These are phyloP conservation scores for Candida frijolesensis DNA, from an alignment of 1,139 yeast species.

Conservation along the genomic window DNA sequence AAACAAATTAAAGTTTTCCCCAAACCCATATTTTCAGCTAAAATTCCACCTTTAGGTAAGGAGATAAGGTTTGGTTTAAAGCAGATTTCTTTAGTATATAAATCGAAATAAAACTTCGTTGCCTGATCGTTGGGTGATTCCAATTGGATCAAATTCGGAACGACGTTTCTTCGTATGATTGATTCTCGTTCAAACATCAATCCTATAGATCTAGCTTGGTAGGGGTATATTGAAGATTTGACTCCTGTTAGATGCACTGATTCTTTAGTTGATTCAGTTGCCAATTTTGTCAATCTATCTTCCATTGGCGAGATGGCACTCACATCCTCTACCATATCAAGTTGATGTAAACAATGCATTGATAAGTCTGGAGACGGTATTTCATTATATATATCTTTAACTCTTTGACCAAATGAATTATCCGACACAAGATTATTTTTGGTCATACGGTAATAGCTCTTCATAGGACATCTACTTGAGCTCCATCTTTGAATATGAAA, in stretches of 20 bases:
- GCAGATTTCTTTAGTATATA: slow-evolving; percentile 27
- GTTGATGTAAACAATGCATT: slow-evolving; percentile 11
- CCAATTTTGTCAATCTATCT: slow-evolving; percentile 20
- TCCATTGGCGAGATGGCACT: slow-evolving; percentile 20
- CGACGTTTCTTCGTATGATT: slow-evolving; percentile 27
- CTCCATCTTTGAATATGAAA: slow-evolving; percentile 27
- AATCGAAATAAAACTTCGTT: slow-evolving; percentile 35
- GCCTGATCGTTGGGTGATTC: slow-evolving; percentile 20
- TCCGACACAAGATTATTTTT: background rate
- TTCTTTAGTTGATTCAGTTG: slow-evolving; percentile 20
- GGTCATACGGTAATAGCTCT: background rate
- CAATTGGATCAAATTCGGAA: slow-evolving; percentile 47
- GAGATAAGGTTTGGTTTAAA: slow-evolving; percentile 40
- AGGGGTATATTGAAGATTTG: slow-evolving; percentile 52
- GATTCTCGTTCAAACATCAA: slow-evolving; percentile 61
- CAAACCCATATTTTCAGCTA: slow-evolving; percentile 78
- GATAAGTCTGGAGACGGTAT: slow-evolving; percentile 43
- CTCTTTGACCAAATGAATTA: slow-evolving; percentile 20
- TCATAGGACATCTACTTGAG: slow-evolving; percentile 8
- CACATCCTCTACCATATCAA: slow-evolving; percentile 5
- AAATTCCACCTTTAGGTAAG: slow-evolving; percentile 65
- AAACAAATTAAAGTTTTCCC: slow-evolving; percentile 73
- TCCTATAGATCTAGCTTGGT: slow-evolving; percentile 58
- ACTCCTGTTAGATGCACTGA: slow-evolving; percentile 46
- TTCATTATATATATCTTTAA: slow-evolving; percentile 38